Evolutionary conservation across 257 asterid genomes (phyloP), one percentile per base, ranked within the genome.

Genomic region (Solanum chmielewskii): DNA sequence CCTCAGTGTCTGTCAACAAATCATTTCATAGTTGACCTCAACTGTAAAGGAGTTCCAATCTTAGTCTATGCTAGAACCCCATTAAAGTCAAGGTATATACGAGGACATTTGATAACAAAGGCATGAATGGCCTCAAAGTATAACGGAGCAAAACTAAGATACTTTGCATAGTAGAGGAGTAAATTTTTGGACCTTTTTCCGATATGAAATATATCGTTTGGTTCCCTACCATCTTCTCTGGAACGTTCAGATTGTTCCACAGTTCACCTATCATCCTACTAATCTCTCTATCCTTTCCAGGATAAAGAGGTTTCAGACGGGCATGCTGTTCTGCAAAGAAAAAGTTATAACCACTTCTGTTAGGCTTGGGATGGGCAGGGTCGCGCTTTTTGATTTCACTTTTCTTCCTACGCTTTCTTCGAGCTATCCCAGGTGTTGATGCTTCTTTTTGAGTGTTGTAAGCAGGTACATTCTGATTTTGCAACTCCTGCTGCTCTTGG

Each of bases 321-420:
- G 95, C 93, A 44, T 95, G 98, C 90, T 97, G 97, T 83, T 95
- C 98, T 0, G 98, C 95, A 12, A 97, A 97, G 97, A 95, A 97
- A 87, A 94, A 97, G 84, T 95, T 97, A 88, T 97, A 97, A 2
- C 98, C 98, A 14, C 99, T 97, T 90, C 98, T 80, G 62, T 94
- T 97, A n/a, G 98, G 94, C 90, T 95, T 97, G 0, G 99, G 99
- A 88, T 92, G 98, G n/a, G 90, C 89, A 1, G 99, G 99, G 86
- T 97, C 98, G 85, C 98, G 80, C 90, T 87, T 95, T 83, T 89
- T 88, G 20, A 93, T 95, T 83, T 95, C 97, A 2, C 91, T 90
- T 88, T 95, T 97, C 93, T 94, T 95, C 90, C 98, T 90, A 23
- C 98, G 93, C 83, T 89, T 94, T 15, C 98, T 93, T 45, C 95